A percentile compares a stretch with the other conserved stretches of the same genome.
Conservation (phyloP, 768 basidiomycete species). For the Termitomyces heimii region DNA sequence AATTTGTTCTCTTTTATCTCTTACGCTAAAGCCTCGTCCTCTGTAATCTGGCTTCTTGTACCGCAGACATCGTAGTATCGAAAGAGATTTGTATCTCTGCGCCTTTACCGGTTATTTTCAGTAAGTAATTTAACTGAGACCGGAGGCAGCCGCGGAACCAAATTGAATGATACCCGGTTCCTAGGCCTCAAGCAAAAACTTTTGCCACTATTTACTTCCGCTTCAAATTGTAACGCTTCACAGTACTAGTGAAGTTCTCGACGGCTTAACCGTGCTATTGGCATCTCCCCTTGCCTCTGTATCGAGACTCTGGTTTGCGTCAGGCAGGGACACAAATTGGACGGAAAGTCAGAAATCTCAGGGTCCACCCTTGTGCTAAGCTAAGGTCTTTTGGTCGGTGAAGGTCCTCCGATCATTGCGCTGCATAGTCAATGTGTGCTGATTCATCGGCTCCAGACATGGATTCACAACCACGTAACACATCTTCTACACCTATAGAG, state of each 20-base stretch:
- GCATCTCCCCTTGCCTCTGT: background rate
- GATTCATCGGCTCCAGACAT: conserved; percentile 5
- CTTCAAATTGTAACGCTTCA: background rate
- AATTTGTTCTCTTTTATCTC: background rate
- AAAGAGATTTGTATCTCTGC: background rate
- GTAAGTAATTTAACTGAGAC: background rate
- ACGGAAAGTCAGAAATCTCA: background rate
- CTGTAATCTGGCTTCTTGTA: background rate
- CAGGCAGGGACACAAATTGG: background rate
- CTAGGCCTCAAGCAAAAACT: conserved; percentile 2
- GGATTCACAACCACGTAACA: conserved; percentile 13
- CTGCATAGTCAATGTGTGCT: background rate
- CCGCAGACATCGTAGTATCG: background rate
- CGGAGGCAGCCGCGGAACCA: conserved; percentile 7
- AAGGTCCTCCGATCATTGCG: conserved; percentile 10
- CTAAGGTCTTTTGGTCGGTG: conserved; percentile 2
- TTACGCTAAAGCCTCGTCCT: background rate
- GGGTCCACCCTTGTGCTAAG: background rate
- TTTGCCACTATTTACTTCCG: conserved; percentile 6
- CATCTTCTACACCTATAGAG: conserved; percentile 37
- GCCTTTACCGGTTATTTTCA: background rate
- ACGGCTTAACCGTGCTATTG: background rate
- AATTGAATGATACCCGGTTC: conserved; percentile 10
- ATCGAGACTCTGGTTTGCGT: background rate
- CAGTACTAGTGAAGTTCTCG: background rate